Evolutionary conservation across 495 filamentous ascomycete species (phyloP), one percentile per base, ranked within the genome.

Genomic region (Elaphomyces granulatus): DNA sequence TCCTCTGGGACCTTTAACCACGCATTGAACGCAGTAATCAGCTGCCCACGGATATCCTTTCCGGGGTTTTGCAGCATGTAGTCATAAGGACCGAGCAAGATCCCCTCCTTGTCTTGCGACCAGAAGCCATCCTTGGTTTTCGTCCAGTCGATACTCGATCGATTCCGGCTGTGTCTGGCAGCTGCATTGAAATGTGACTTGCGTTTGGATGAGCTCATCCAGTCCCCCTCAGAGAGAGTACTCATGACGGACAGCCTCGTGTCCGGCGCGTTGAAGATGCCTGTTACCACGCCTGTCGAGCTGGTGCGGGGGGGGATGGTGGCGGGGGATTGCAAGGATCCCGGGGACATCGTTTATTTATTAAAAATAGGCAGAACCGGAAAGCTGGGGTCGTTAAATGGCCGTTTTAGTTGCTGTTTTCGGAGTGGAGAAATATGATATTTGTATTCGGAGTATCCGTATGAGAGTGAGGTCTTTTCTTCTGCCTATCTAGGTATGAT

Each of bases 21-120:
- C 23, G 70, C 70, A 52, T 98, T 86, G 61, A 98, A 98, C 20
- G 87, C 86, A 33, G 79, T 71, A 52, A 96, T 85, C 44, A 94
- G 67, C 53, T 84, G 80, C 1, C 77, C 68, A 17, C 90, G 78
- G 33, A 98, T 78, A 55, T 96, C 87, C 53, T 96, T 96, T 38
- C 92, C 92, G 1, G 88, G 90, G 45, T 87, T 77, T 15, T 72
- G 64, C 45, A 78, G 67, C 47, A 98, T 75, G 51, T 98, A 95
- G 42, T 94, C 83, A 49, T 77, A 98, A 0, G 90, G 92, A 0
- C 78, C 87, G 21, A 81, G 64, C 9, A 96, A 61, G 34, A 94
- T 82, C 59, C 72, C 66, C 45, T 88, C 83, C 53, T 87, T 87
- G 34, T 80, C 67, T 1, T 60, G 52, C 0, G 76, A 72, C 83